phyloP scores from a whole-genome alignment of 2,329 filamentous ascomycete genomes.

The Ambrosiella beaveri region DNA sequence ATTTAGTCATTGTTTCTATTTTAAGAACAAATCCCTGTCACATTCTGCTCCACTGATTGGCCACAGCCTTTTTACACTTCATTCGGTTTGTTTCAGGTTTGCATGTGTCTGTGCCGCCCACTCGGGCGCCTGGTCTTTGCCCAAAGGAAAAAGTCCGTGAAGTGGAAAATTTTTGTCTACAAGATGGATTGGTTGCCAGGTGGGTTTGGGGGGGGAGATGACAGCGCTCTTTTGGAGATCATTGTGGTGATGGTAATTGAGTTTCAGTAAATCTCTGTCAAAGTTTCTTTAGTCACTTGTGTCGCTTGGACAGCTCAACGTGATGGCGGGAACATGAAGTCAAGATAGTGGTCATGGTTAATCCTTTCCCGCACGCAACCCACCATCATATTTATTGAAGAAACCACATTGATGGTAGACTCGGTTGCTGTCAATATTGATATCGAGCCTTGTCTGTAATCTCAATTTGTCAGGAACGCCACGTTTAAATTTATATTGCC shows the following conservation, averaged over 20 bases:
- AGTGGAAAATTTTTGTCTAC: neutral
- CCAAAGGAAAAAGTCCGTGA: neutral
- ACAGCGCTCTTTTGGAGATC: neutral
- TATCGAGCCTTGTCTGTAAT: no score
- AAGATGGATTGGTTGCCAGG: neutral
- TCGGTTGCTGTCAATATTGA: no score
- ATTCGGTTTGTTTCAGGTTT: conserved; percentile 13
- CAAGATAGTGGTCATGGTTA: neutral
- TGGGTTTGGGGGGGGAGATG: neutral
- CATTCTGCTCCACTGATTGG: neutral
- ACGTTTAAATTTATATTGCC: no score
- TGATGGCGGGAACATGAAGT: no score
- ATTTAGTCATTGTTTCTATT: conserved; percentile 3
- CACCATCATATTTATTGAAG: neutral
- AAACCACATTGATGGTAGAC: neutral
- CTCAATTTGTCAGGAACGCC: no score
- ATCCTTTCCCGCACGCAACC: neutral
- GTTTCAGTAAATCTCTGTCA: no score
- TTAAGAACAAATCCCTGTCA: conserved; percentile 1
- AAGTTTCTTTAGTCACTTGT: no score
- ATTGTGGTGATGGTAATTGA: neutral
- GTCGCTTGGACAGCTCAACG: no score
- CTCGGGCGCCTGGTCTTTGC: conserved; percentile 1
- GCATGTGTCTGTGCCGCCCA: conserved; percentile 10
- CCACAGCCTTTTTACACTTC: conserved; percentile 1